These are phyloP conservation scores for Adansonia grandidieri DNA, from an alignment of 441 rosid species.

Conservation along the genomic window DNA sequence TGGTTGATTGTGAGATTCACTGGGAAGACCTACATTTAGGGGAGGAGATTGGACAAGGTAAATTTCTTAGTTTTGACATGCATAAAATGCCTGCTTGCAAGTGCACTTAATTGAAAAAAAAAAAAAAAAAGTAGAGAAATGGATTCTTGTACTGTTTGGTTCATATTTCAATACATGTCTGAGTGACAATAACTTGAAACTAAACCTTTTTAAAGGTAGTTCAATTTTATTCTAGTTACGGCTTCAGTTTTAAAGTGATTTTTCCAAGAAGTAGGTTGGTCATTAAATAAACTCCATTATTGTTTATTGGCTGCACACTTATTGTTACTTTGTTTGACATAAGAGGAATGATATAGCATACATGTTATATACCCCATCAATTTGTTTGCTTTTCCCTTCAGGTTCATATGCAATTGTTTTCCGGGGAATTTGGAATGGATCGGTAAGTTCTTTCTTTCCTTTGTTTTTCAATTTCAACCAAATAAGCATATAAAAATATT, in stretches of 20 bases:
- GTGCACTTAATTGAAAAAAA: neutral
- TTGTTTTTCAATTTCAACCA: slow-evolving; percentile 15
- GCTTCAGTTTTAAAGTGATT: neutral
- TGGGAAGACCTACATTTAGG: slow-evolving; percentile 78
- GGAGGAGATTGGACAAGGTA: slow-evolving; percentile 88
- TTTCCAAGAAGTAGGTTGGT: slow-evolving; percentile 10
- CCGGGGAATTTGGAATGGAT: slow-evolving; percentile 87
- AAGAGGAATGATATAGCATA: neutral
- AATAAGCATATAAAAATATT: slow-evolving; percentile 17
- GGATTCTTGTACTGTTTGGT: slow-evolving; percentile 4
- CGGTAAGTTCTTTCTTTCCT: slow-evolving; percentile 45
- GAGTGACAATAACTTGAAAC: neutral
- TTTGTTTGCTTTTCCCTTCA: slow-evolving; percentile 35
- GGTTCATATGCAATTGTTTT: slow-evolving; percentile 79
- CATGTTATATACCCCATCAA: neutral
- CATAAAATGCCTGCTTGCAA: slow-evolving; percentile 7
- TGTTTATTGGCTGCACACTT: neutral
- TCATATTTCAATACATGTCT: neutral
- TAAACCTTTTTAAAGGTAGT: neutral
- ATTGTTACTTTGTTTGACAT: neutral
- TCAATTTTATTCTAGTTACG: neutral
- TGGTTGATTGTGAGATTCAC: slow-evolving; percentile 56
- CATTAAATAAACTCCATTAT: neutral
- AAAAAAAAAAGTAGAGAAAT: slow-evolving; percentile 10
- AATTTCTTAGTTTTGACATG: slow-evolving; percentile 24